Conservation (phyloP, 768 basidiomycete species). For the Hortiboletus flavorubellus region DNA sequence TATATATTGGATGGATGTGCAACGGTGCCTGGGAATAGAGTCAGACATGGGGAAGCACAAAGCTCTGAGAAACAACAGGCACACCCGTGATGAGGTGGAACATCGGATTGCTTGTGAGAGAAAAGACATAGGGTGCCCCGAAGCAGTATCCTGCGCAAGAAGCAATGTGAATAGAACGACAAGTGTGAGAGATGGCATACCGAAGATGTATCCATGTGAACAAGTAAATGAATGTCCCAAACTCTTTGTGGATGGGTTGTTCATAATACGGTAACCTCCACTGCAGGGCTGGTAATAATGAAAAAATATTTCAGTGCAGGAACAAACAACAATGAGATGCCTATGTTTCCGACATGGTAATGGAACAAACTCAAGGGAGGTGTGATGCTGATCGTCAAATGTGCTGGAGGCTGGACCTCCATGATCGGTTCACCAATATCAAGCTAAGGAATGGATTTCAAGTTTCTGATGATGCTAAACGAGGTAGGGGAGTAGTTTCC, state of each 20-base stretch:
- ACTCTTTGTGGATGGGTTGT: constrained; percentile 64
- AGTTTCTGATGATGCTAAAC: constrained; percentile 32
- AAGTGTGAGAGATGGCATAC: constrained; percentile 20
- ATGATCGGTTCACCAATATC: constrained; percentile 41
- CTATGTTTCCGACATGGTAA: constrained; percentile 52
- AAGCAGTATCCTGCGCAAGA: constrained; percentile 50
- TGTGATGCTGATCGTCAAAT: constrained; percentile 45
- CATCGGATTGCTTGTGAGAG: constrained; percentile 41
- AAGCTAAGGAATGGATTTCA: constrained; percentile 37
- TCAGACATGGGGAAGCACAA: not conserved
- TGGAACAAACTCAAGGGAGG: constrained; percentile 61
- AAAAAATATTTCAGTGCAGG: not conserved
- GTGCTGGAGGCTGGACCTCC: constrained; percentile 20
- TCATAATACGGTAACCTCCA: constrained; percentile 67
- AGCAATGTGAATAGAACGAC: not conserved
- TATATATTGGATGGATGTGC: constrained; percentile 45
- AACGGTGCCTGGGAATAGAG: constrained; percentile 42
- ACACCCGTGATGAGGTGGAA: constrained; percentile 44
- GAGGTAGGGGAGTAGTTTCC: constrained; percentile 47
- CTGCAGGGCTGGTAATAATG: constrained; percentile 39
- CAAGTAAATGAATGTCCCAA: constrained; percentile 59
- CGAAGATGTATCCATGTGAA: constrained; percentile 53
- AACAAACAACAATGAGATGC: not conserved
- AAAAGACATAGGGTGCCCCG: constrained; percentile 50
- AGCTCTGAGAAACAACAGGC: not conserved